phyloP scores from a whole-genome alignment of 176 grass and related monocot genomes.

The Zoysia japonica region DNA sequence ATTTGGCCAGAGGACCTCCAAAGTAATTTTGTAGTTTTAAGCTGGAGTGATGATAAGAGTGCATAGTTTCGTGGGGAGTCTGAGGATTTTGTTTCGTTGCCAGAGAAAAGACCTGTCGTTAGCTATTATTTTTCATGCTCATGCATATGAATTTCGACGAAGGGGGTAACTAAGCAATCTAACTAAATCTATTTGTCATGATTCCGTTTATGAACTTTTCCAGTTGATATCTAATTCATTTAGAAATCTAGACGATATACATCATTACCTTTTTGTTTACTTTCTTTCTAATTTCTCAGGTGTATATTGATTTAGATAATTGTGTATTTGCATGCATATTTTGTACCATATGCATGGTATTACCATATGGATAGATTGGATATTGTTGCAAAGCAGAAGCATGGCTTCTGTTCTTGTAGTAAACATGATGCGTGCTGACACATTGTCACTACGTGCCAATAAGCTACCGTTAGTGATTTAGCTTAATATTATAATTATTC shows the following conservation, averaged over 20 bases:
- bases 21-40: not conserved
- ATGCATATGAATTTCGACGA: conserved; percentile 8
- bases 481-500: not conserved
- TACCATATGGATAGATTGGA: conserved; percentile 3
- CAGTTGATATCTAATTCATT: conserved; percentile 1
- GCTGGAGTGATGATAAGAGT: not conserved
- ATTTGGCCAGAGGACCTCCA: not conserved
- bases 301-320: not conserved
- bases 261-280: not conserved
- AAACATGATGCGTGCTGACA: conserved; percentile 6
- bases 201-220: not conserved
- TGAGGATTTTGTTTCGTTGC: not conserved
- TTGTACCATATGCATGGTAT: not conserved
- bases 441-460: not conserved
- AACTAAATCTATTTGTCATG: not conserved
- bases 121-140: conserved; percentile 20
- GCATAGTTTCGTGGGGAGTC: not conserved
- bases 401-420: not conserved
- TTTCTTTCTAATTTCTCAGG: not conserved
- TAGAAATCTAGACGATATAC: not conserved
- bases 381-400: conserved; percentile 3
- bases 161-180: not conserved
- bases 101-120: not conserved
- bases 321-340: not conserved
- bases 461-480: conserved; percentile 14